phyloP scores from a whole-genome alignment of 352 stramenopile species.

The Aphanomyces euteiches region DNA sequence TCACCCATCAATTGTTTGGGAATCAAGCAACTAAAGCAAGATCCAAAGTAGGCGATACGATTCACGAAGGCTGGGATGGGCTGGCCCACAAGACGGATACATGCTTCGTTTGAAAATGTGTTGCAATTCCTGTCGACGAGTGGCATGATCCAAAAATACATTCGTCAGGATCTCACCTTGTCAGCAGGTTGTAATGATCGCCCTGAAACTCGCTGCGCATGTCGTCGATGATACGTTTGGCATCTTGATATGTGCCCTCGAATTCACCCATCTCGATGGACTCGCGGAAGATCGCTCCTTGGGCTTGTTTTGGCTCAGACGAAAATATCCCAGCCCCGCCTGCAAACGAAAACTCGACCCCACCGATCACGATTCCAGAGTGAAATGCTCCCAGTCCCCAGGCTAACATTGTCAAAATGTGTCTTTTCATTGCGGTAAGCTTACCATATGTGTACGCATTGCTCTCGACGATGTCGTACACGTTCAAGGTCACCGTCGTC shows the following conservation, averaged over 20 bases:
- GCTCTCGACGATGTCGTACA: constrained; percentile 90
- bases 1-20: constrained; percentile 49
- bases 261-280: constrained; percentile 87
- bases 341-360: constrained; percentile 91
- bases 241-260: constrained; percentile 75
- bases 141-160: constrained; percentile 15
- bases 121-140: constrained; percentile 88
- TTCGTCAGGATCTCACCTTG: constrained; percentile 49
- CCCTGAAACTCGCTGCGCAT: constrained; percentile 83
- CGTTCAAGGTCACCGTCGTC: constrained; percentile 83
- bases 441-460: constrained; percentile 86
- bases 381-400: constrained; percentile 89
- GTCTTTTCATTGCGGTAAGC: constrained; percentile 40
- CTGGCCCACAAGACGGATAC: constrained; percentile 71
- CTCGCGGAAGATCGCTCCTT: constrained; percentile 86
- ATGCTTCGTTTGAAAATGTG: constrained; percentile 87
- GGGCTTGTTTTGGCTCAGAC: constrained; percentile 53
- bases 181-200: constrained; percentile 88
- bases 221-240: constrained; percentile 76
- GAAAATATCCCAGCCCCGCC: constrained; percentile 89
- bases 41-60: constrained; percentile 89
- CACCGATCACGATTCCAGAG: constrained; percentile 89
- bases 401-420: constrained; percentile 10
- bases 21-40: constrained; percentile 81
- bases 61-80: constrained; percentile 90